Percentiles rank a stretch among this genome's conserved stretches.
These are phyloP conservation scores for Alopecurus myosuroides DNA, from an alignment of 176 grass and related monocot species.

Conservation along the genomic window DNA sequence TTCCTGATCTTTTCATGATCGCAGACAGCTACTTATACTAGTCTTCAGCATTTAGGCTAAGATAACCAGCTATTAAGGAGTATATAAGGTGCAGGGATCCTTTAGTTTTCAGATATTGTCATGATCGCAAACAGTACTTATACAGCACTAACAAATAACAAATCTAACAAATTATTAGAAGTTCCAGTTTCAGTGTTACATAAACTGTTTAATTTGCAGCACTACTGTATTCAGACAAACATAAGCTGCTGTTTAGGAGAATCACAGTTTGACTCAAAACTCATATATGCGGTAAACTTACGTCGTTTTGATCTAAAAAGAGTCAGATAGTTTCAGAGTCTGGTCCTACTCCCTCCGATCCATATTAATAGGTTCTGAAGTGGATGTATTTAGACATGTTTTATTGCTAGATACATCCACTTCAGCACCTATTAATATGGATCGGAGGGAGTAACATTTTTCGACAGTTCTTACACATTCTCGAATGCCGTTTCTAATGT, in stretches of 20 bases:
- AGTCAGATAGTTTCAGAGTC: not conserved
- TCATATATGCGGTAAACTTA: not conserved
- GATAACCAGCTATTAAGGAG: no score
- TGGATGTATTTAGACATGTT: no score
- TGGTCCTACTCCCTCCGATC: no score
- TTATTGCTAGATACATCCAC: no score
- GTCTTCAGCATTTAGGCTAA: no score
- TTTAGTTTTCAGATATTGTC: not conserved
- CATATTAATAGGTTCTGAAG: no score
- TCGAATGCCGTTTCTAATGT: no score
- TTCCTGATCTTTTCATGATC: not conserved
- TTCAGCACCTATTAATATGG: no score
- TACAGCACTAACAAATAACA: not conserved
- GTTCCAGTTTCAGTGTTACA: not conserved
- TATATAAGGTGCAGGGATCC: not conserved
- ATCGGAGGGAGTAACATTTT: no score
- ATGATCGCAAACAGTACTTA: not conserved
- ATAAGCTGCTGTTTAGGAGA: not conserved
- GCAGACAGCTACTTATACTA: not conserved
- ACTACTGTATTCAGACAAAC: not conserved
- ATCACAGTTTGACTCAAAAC: not conserved
- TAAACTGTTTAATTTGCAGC: not conserved
- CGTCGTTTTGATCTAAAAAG: not conserved
- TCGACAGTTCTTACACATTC: not conserved
- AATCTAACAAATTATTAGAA: not conserved